Evolutionary conservation across 768 basidiomycete species (phyloP).

Genomic region (Boletus subparvulus): DNA sequence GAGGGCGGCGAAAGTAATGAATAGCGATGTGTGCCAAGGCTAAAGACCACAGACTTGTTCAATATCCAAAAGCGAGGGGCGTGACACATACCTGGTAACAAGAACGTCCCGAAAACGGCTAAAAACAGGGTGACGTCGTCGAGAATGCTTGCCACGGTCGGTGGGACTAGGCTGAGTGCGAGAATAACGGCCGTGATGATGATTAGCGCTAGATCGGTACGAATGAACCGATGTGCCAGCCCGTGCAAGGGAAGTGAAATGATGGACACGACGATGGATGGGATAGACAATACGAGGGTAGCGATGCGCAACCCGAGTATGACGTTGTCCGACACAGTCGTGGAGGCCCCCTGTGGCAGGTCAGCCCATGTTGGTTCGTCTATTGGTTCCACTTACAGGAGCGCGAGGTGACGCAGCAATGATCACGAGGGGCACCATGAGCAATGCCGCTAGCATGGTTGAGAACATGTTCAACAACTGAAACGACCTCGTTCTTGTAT

Average conservation of each 20-base stretch:
- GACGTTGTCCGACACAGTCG: conserved; percentile 3
- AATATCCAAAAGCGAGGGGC: not conserved
- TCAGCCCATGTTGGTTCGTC: conserved; percentile 21
- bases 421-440: conserved; percentile 59
- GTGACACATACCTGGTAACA: conserved; percentile 52
- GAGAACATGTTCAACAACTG: conserved; percentile 53
- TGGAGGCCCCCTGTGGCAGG: conserved; percentile 6
- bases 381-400: conserved; percentile 37
- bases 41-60: conserved; percentile 17
- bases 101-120: conserved; percentile 56
- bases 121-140: conserved; percentile 50
- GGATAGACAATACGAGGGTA: conserved; percentile 58
- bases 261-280: conserved; percentile 55
- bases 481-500: conserved; percentile 55
- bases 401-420: conserved; percentile 46
- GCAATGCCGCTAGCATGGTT: conserved; percentile 44
- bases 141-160: conserved; percentile 37
- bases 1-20: conserved; percentile 82
- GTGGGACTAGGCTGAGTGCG: conserved; percentile 46
- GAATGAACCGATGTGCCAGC: conserved; percentile 37
- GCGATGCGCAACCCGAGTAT: conserved; percentile 43
- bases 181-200: conserved; percentile 43
- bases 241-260: conserved; percentile 53
- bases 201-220: conserved; percentile 47
- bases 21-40: conserved; percentile 77